phyloP scores from a whole-genome alignment of 805 yeast genomes.

The Saccharomyces eubayanus region DNA sequence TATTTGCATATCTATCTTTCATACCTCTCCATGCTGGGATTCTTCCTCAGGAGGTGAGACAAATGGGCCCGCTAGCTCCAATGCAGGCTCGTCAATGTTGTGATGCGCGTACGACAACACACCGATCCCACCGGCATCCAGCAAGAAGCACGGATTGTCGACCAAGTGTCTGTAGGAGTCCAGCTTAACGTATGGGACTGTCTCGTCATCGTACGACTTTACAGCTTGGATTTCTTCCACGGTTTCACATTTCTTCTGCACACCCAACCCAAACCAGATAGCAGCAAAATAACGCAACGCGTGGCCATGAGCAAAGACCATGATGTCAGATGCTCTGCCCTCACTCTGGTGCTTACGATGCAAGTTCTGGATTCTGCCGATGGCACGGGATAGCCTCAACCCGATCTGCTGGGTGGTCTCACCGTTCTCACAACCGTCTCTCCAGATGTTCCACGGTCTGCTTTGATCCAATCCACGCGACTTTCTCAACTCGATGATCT shows the following conservation, averaged over 20 bases:
- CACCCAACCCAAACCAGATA: slow-evolving; percentile 58
- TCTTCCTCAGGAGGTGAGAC: slow-evolving; percentile 59
- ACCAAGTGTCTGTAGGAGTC: slow-evolving; percentile 30
- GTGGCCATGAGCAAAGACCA: slow-evolving; percentile 91
- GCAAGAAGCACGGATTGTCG: slow-evolving; percentile 67
- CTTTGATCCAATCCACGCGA: slow-evolving; percentile 47
- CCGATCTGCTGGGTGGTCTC: slow-evolving; percentile 63
- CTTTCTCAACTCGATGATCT: slow-evolving; percentile 55
- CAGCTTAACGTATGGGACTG: slow-evolving; percentile 30
- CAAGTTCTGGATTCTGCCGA: slow-evolving; percentile 51
- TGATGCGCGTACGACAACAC: slow-evolving; percentile 85
- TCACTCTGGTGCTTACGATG: slow-evolving; percentile 48
- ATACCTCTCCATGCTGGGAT: slow-evolving; percentile 24
- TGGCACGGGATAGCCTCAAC: slow-evolving; percentile 61
- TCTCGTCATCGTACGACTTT: slow-evolving; percentile 22
- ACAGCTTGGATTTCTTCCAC: slow-evolving; percentile 15
- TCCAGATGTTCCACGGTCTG: slow-evolving; percentile 72
- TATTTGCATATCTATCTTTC: background rate
- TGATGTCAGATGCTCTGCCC: slow-evolving; percentile 55
- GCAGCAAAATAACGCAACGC: slow-evolving; percentile 83
- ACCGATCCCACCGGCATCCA: slow-evolving; percentile 95
- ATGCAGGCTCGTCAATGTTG: slow-evolving; percentile 77
- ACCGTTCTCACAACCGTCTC: slow-evolving; percentile 89
- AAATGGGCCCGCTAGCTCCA: slow-evolving; percentile 77
- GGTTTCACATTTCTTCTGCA: slow-evolving; percentile 22